phyloP scores from a whole-genome alignment of 352 stramenopile species.

The Pythium phragmiticola region DNA sequence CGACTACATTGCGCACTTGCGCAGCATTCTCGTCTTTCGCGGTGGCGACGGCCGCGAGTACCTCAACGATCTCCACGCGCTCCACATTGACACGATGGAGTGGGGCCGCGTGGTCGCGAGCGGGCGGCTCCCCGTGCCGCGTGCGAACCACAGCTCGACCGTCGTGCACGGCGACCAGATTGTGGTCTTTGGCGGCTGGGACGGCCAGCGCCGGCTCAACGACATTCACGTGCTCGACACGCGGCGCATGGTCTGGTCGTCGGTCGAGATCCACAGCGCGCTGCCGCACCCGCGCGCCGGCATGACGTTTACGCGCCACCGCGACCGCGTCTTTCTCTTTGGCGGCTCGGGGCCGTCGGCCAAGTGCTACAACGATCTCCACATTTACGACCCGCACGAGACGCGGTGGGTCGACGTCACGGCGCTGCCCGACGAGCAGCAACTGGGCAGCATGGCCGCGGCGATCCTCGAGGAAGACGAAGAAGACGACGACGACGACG shows the following conservation, averaged over 20 bases:
- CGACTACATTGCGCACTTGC: slow-evolving; percentile 85
- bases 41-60: slow-evolving; percentile 94
- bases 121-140: slow-evolving; percentile 78
- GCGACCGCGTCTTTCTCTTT: slow-evolving; percentile 93
- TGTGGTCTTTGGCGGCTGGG: slow-evolving; percentile 96
- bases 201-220: slow-evolving; percentile 92
- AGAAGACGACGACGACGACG: slow-evolving; percentile 50
- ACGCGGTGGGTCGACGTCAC: slow-evolving; percentile 46
- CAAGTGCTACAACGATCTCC: slow-evolving; percentile 96
- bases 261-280: slow-evolving; percentile 41
- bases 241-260: slow-evolving; percentile 86
- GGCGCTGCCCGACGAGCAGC: slow-evolving; percentile 45
- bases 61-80: slow-evolving; percentile 94
- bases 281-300: slow-evolving; percentile 90
- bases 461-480: slow-evolving; percentile 28
- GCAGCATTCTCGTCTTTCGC: slow-evolving; percentile 93
- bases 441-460: slow-evolving; percentile 68
- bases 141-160: slow-evolving; percentile 94
- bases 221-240: slow-evolving; percentile 96
- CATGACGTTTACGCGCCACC: slow-evolving; percentile 95
- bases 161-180: slow-evolving; percentile 78
- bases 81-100: slow-evolving; percentile 86
- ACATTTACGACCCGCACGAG: slow-evolving; percentile 86
- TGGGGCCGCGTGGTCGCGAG: slow-evolving; percentile 83
- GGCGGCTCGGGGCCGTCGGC: slow-evolving; percentile 91